Base-by-base conservation (phyloP, 331 rosid species). In the Pyrus hybrid region DNA sequence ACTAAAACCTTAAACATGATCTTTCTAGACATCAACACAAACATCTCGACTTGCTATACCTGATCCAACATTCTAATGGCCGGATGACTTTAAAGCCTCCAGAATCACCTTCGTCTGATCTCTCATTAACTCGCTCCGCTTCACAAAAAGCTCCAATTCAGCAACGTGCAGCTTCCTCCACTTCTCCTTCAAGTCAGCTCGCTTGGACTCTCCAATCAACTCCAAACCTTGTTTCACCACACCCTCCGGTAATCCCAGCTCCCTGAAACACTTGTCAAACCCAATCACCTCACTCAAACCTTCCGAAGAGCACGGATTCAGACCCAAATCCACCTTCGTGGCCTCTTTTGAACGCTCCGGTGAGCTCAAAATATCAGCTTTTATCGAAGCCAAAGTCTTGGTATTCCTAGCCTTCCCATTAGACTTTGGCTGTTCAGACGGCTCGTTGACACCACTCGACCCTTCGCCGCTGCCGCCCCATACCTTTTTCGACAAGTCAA, bases 401-500 rank as follows among this genome's bases (percentile, higher is more conserved):
- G 37, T 70, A 14, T 75, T 74, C 66, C 17, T 64, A 2, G 67
- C 71, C 66, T 84, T 85, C 63, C 81, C 83, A 47, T 79, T 79
- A 2, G 80, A 20, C 67, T 74, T 72, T 0, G 65, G 49, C 77
- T 74, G 33, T 45, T 81, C 83, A 21, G 4, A 25, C 18, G 17
- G 35, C 22, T n/a, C 33, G 11, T 10, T 54, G 61, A 3, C 21
- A 8, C 68, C 5, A 47, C 25, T 65, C 11, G 67, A 1, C 13
- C 35, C 76, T 43, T 70, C 89, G 7, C 21, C 89, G 13, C 20
- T 28, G 47, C 47, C 14, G 1, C 83, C 88, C 98, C 98, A 91
- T 3, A 89, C 51, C 80, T 80, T 85, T 71, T 83, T 86, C 0
- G 91, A 83, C 76, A 91, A 49, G 28, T 91, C 96, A 20, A 72